These are phyloP conservation scores for Kluyveromyces wickerhamii DNA, from an alignment of 805 yeast genomes.

Conservation along the genomic window DNA sequence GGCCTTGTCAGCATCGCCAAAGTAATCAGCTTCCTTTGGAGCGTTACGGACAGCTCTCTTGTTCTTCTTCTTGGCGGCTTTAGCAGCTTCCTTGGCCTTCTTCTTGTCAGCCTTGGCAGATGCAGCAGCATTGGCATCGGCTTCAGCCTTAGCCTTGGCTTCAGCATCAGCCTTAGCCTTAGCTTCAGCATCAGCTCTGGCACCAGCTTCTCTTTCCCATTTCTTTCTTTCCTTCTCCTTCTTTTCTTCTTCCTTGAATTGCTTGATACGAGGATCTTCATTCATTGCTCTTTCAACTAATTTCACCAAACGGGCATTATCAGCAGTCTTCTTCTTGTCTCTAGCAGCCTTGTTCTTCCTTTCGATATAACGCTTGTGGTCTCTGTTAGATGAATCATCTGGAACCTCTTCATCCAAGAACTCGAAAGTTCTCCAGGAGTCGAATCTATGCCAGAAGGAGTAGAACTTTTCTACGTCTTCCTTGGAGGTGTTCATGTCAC, in stretches of 20 bases:
- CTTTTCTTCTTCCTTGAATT: conserved; percentile 90
- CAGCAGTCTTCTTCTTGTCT: conserved; percentile 96
- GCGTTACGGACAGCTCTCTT: conserved; percentile 78
- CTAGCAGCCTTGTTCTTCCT: conserved; percentile 95
- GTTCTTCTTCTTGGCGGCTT: conserved; percentile 88
- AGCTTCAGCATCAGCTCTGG: conserved; percentile 94
- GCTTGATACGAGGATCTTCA: conserved; percentile 92
- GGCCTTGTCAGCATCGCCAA: conserved; percentile 67
- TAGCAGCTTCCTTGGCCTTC: conserved; percentile 93
- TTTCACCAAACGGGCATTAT: conserved; percentile 80
- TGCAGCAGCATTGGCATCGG: conserved; percentile 54
- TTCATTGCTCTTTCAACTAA: conserved; percentile 79
- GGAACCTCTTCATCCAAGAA: conserved; percentile 98
- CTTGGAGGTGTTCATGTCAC: conserved; percentile 58
- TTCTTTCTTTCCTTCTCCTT: conserved; percentile 89
- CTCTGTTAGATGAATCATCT: conserved; percentile 98
- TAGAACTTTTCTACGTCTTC: conserved; percentile 82
- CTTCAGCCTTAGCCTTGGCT: conserved; percentile 72
- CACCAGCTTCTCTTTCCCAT: conserved; percentile 98
- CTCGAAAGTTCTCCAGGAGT: conserved; percentile 98
- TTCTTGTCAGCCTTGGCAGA: conserved; percentile 69
- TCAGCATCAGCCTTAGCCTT: conserved; percentile 82
- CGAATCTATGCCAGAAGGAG: conserved; percentile 86
- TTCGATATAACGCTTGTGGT: conserved; percentile 97
- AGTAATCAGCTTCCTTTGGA: conserved; percentile 77